phyloP scores from a whole-genome alignment of 352 stramenopile genomes.

The Phytophthora vignae region DNA sequence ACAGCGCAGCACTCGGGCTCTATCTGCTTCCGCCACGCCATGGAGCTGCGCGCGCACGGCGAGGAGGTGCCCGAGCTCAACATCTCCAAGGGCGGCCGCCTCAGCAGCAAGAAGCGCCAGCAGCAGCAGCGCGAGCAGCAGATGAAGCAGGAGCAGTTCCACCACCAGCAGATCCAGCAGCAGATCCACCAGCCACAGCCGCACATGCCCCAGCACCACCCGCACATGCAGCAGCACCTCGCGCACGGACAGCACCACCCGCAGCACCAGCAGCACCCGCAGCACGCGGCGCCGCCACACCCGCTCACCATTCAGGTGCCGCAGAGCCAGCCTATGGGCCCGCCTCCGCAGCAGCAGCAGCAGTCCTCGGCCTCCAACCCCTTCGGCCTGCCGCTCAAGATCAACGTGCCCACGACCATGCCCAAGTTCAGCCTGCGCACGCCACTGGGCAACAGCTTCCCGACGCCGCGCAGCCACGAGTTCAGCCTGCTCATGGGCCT shows the following conservation, averaged over 20 bases:
- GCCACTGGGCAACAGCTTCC: conserved; percentile 71
- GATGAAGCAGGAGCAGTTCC: conserved; percentile 82
- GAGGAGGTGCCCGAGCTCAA: conserved; percentile 79
- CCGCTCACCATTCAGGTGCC: conserved; percentile 42
- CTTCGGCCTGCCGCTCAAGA: conserved; percentile 75
- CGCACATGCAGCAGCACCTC: background rate
- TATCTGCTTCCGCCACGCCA: conserved; percentile 81
- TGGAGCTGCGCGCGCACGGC: conserved; percentile 76
- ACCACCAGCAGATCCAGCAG: conserved; percentile 77
- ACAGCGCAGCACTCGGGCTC: conserved; percentile 81
- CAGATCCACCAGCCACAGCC: conserved; percentile 54
- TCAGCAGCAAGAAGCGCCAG: conserved; percentile 78
- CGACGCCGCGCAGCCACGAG: conserved; percentile 73
- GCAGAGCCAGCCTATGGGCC: conserved; percentile 37
- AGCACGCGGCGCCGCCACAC: conserved; percentile 22
- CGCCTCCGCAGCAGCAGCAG: conserved; percentile 37
- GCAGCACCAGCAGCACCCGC: too few relatives aligned
- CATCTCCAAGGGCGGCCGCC: conserved; percentile 76
- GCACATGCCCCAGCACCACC: conserved; percentile 33
- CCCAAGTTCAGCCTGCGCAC: conserved; percentile 73
- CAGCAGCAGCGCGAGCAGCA: conserved; percentile 75
- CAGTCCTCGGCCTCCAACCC: conserved; percentile 44
- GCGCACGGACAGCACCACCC: too few relatives aligned
- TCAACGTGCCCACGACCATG: conserved; percentile 75
- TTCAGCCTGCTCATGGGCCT: conserved; percentile 75